Percentiles rank a stretch among this genome's conserved stretches.
Evolutionary conservation across 2,329 filamentous ascomycete genomes (phyloP).

Genomic region (Didymosphaeria variabile): DNA sequence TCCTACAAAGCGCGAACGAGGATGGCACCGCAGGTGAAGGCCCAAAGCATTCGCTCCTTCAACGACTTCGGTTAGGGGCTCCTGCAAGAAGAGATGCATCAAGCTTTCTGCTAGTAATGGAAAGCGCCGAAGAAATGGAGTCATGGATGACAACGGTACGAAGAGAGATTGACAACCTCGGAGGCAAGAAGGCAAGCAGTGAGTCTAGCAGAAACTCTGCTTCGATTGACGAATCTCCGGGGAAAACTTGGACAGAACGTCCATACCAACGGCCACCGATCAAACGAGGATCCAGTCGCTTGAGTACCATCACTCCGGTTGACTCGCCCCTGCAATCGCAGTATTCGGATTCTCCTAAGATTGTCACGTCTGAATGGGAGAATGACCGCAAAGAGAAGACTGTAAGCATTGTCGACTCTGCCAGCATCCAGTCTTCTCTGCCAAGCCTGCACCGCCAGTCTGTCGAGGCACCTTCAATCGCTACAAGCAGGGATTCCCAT

Average conservation of each 20-base stretch:
- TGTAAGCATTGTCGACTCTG: slow-evolving; percentile 40
- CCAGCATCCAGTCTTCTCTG: slow-evolving; percentile 39
- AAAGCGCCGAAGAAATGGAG: slow-evolving; percentile 78
- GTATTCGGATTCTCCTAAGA: slow-evolving; percentile 40
- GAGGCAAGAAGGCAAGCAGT: slow-evolving; percentile 65
- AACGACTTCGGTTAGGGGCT: slow-evolving; percentile 69
- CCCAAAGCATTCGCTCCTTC: slow-evolving; percentile 68
- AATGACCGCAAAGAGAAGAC: slow-evolving; percentile 36
- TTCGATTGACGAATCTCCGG: slow-evolving; percentile 37
- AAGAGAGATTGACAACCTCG: slow-evolving; percentile 73
- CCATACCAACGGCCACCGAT: slow-evolving; percentile 50
- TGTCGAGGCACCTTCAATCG: slow-evolving; percentile 45
- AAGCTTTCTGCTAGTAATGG: slow-evolving; percentile 76
- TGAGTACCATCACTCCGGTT: slow-evolving; percentile 43
- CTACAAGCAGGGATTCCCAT: slow-evolving; percentile 45
- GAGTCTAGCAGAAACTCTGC: slow-evolving; percentile 40
- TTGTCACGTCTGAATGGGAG: slow-evolving; percentile 45
- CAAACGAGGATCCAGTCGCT: slow-evolving; percentile 44
- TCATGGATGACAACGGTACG: slow-evolving; percentile 75
- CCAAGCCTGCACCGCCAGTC: slow-evolving; percentile 42
- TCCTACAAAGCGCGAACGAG: slow-evolving; percentile 71
- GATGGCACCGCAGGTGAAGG: slow-evolving; percentile 58
- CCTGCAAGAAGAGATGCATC: slow-evolving; percentile 64
- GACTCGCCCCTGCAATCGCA: slow-evolving; percentile 47
- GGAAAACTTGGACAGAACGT: slow-evolving; percentile 36